Percentiles rank a stretch among this genome's conserved stretches.
phyloP scores from a whole-genome alignment of 2,329 filamentous ascomycete species.

The Colletotrichum falcatum region DNA sequence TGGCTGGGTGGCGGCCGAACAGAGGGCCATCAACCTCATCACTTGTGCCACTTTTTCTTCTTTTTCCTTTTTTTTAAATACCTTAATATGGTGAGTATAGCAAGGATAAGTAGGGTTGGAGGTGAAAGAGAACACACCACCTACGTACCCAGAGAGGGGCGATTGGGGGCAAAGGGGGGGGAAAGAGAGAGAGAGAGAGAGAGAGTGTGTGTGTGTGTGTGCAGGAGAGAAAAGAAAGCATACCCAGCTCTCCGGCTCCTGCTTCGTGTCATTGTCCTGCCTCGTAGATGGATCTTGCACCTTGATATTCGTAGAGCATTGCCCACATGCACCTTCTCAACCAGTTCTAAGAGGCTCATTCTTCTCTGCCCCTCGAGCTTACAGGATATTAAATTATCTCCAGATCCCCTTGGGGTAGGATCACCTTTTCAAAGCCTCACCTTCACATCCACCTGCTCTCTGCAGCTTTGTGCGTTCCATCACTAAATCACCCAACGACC shows the following conservation, averaged over 20 bases:
- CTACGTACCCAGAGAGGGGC: constrained; percentile 1
- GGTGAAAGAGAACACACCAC: background rate
- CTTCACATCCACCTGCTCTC: background rate
- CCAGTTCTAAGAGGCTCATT: background rate
- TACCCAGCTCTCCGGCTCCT: background rate
- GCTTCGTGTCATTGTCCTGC: background rate
- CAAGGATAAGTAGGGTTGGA: background rate
- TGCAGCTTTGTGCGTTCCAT: background rate
- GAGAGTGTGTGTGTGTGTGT: no score
- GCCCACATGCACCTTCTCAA: background rate
- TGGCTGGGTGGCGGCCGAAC: constrained; percentile 4
- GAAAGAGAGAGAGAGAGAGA: constrained; percentile 3
- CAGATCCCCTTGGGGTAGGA: background rate
- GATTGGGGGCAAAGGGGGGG: background rate
- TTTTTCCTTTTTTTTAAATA: no score
- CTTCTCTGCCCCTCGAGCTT: background rate
- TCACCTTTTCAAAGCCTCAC: background rate
- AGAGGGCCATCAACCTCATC: background rate
- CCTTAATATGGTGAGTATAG: background rate
- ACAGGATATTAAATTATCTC: background rate
- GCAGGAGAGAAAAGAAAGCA: constrained; percentile 15
- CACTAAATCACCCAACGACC: background rate
- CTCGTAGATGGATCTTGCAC: background rate
- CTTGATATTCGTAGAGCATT: background rate
- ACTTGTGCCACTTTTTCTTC: constrained; percentile 9